These are phyloP conservation scores for Pleurotus citrinopileatus DNA, from an alignment of 768 basidiomycete species.

Conservation along the genomic window DNA sequence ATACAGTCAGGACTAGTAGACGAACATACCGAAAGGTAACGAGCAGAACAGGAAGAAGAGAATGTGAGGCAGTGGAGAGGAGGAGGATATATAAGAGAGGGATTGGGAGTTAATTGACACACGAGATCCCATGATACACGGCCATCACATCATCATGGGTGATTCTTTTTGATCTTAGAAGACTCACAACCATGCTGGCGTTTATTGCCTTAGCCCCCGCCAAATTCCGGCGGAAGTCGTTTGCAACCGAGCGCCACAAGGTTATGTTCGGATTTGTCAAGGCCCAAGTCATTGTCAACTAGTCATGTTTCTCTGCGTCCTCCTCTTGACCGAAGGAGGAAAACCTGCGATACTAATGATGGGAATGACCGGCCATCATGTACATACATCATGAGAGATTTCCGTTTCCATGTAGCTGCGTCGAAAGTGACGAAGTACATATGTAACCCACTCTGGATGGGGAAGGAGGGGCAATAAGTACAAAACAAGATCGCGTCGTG, in stretches of 20 bases:
- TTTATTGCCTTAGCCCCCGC: not conserved
- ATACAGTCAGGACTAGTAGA: too few species aligned
- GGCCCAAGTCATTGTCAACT: too few species aligned
- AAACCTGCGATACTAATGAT: too few species aligned
- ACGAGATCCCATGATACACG: constrained; percentile 6
- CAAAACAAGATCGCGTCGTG: too few species aligned
- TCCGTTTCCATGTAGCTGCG: too few species aligned
- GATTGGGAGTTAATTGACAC: not conserved
- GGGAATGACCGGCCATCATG: too few species aligned
- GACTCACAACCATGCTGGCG: not conserved
- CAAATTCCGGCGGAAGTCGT: not conserved
- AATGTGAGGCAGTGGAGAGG: not conserved
- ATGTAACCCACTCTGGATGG: too few species aligned
- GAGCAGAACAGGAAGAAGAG: not conserved
- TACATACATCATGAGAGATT: too few species aligned
- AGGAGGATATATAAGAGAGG: not conserved
- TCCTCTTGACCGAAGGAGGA: too few species aligned
- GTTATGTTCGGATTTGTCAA: not conserved
- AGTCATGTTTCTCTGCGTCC: too few species aligned
- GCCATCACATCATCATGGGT: constrained; percentile 6
- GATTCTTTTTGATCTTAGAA: constrained; percentile 1
- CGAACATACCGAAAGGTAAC: not conserved
- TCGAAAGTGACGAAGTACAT: too few species aligned
- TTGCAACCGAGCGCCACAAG: constrained; percentile 3
- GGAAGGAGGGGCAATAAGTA: too few species aligned